These are phyloP conservation scores for Pestalotiopsis sp. DNA, from an alignment of 2,329 filamentous ascomycete species.

Conservation along the genomic window DNA sequence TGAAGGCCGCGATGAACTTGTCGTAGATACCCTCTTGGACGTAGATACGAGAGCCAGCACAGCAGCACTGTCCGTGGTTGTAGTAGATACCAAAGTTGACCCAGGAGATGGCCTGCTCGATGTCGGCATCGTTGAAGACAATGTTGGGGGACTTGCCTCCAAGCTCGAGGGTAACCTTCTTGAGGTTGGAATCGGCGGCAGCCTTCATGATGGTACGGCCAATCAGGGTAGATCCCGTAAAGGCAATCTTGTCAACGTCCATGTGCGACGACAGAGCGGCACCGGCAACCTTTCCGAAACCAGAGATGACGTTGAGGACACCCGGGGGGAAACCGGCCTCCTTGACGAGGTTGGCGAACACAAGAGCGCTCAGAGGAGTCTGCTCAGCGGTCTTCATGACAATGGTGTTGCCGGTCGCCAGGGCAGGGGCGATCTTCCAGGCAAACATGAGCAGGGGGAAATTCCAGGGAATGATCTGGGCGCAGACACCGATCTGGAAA, in stretches of 20 bases:
- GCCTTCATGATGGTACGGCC: constrained; percentile 81
- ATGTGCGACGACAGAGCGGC: constrained; percentile 76
- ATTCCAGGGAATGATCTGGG: constrained; percentile 88
- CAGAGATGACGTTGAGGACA: constrained; percentile 77
- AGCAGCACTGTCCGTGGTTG: constrained; percentile 70
- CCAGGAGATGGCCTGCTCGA: constrained; percentile 77
- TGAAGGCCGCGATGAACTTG: constrained; percentile 81
- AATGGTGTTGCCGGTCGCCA: constrained; percentile 73
- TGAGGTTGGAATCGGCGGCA: constrained; percentile 75
- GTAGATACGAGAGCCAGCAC: constrained; percentile 80
- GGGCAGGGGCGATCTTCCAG: constrained; percentile 81
- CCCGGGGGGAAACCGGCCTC: constrained; percentile 80
- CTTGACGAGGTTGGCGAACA: constrained; percentile 67
- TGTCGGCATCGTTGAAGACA: constrained; percentile 76
- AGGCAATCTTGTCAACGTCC: constrained; percentile 82
- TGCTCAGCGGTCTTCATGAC: constrained; percentile 78
- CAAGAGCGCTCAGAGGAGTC: constrained; percentile 71
- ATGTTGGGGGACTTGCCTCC: constrained; percentile 83
- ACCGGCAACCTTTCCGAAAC: constrained; percentile 78
- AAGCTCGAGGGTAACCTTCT: constrained; percentile 81
- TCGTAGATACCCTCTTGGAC: constrained; percentile 88
- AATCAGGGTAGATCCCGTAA: constrained; percentile 76
- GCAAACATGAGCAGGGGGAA: constrained; percentile 80
- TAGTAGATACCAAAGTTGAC: constrained; percentile 72
- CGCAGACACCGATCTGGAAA: constrained; percentile 28